Conservation (phyloP, 225 moss, liverwort and hornwort species). For the Antitrichia curtipendula region DNA sequence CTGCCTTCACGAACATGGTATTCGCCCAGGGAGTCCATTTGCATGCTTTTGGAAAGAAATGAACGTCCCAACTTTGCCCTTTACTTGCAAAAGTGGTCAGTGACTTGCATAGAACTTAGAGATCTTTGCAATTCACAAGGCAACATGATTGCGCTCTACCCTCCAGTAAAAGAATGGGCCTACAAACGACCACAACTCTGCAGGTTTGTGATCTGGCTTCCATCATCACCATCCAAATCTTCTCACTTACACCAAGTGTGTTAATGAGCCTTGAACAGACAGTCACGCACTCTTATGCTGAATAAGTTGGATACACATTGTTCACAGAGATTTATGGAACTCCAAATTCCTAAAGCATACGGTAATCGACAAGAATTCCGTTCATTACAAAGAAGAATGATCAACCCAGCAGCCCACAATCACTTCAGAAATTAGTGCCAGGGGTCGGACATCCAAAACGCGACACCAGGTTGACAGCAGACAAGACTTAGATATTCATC, state of each 20-base stretch:
- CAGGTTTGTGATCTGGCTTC: neutral
- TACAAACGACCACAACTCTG: neutral
- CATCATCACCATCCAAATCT: neutral
- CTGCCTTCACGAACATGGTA: neutral
- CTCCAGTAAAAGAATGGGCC: neutral
- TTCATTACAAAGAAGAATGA: neutral
- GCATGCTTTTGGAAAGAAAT: neutral
- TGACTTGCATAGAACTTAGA: neutral
- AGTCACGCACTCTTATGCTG: neutral
- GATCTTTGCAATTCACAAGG: neutral
- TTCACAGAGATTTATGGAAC: neutral
- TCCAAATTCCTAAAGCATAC: neutral
- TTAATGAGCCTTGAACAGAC: neutral
- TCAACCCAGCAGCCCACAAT: neutral
- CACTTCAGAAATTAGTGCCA: neutral
- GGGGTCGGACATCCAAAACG: neutral
- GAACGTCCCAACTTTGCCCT: neutral
- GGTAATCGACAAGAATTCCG: neutral
- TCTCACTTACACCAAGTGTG: neutral
- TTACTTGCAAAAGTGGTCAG: neutral
- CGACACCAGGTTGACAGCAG: neutral
- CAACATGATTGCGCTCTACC: neutral
- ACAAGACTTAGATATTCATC: neutral
- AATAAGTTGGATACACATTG: neutral
- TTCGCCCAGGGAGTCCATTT: neutral